Conservation (phyloP, 768 basidiomycete genomes). For the Hemileccinum rubropunctum region DNA sequence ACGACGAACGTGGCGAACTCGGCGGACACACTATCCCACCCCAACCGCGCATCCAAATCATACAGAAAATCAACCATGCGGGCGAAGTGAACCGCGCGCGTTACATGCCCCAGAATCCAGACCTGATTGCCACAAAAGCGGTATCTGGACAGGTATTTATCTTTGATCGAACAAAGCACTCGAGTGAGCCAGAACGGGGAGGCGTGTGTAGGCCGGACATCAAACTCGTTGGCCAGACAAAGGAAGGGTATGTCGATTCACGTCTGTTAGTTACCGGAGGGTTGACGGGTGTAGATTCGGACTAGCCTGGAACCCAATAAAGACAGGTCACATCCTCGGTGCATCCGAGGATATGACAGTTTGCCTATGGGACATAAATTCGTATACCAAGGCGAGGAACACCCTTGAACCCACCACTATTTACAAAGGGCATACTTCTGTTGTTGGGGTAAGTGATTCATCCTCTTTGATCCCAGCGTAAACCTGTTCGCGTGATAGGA, state of each 20-base stretch:
- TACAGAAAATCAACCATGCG: conserved; percentile 91
- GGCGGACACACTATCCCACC: conserved; percentile 87
- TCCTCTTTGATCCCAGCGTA: neutral
- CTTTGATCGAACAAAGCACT: conserved; percentile 98
- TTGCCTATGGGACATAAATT: conserved; percentile 94
- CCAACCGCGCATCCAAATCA: conserved; percentile 84
- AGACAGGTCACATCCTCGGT: conserved; percentile 81
- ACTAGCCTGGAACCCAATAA: conserved; percentile 86
- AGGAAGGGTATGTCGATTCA: conserved; percentile 74
- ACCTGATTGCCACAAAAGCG: conserved; percentile 94
- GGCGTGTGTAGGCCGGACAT: conserved; percentile 91
- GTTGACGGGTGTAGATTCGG: conserved; percentile 68
- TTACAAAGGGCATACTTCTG: conserved; percentile 86
- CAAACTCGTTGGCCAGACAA: conserved; percentile 81
- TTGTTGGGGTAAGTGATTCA: conserved; percentile 73
- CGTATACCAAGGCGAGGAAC: conserved; percentile 75
- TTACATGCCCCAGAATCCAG: conserved; percentile 99
- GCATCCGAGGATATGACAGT: conserved; percentile 96
- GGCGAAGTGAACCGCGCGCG: conserved; percentile 97
- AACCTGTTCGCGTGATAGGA: conserved; percentile 51
- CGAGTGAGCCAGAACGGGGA: conserved; percentile 85
- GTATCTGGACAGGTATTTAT: conserved; percentile 86
- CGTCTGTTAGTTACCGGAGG: neutral
- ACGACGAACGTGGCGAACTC: conserved; percentile 91
- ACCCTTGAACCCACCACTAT: conserved; percentile 81